These are phyloP conservation scores for Saccharomycopsis javanensis DNA, from an alignment of 805 yeast genomes.

Conservation along the genomic window DNA sequence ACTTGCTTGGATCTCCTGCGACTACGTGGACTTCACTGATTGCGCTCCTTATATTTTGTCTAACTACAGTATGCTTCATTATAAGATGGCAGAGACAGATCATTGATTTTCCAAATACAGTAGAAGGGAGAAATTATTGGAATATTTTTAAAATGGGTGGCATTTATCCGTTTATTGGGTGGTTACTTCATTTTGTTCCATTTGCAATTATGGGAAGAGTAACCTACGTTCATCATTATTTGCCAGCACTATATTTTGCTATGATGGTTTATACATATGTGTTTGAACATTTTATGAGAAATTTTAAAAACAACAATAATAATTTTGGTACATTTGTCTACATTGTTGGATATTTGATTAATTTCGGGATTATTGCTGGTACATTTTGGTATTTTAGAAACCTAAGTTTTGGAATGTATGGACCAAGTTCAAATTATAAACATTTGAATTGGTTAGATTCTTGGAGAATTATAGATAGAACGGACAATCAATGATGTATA, in stretches of 20 bases:
- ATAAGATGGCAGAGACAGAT: slow-evolving; percentile 78
- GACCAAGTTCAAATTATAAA: slow-evolving; percentile 30
- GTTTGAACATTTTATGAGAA: slow-evolving; percentile 34
- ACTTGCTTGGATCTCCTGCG: slow-evolving; percentile 65
- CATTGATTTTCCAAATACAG: slow-evolving; percentile 40
- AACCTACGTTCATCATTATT: slow-evolving; percentile 74
- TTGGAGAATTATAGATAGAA: slow-evolving; percentile 33
- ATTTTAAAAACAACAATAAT: slow-evolving; percentile 22
- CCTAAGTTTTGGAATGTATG: slow-evolving; percentile 57
- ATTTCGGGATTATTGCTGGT: slow-evolving; percentile 32
- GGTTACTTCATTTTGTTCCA: slow-evolving; percentile 69
- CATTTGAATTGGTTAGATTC: slow-evolving; percentile 39
- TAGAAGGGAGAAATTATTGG: slow-evolving; percentile 28
- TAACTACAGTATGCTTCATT: slow-evolving; percentile 34
- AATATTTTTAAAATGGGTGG: slow-evolving; percentile 58
- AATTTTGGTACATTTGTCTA: slow-evolving; percentile 19
- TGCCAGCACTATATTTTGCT: slow-evolving; percentile 76
- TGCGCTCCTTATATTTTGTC: slow-evolving; percentile 48
- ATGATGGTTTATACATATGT: slow-evolving; percentile 44
- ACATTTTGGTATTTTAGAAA: slow-evolving; percentile 53
- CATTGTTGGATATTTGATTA: slow-evolving; percentile 30
- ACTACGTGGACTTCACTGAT: slow-evolving; percentile 66
- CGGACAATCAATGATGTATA: neutral
- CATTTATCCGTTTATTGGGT: slow-evolving; percentile 66
- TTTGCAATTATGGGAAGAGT: slow-evolving; percentile 76